These are phyloP conservation scores for Aplosporella prunicola DNA, from an alignment of 2,329 filamentous ascomycete species.

Conservation along the genomic window DNA sequence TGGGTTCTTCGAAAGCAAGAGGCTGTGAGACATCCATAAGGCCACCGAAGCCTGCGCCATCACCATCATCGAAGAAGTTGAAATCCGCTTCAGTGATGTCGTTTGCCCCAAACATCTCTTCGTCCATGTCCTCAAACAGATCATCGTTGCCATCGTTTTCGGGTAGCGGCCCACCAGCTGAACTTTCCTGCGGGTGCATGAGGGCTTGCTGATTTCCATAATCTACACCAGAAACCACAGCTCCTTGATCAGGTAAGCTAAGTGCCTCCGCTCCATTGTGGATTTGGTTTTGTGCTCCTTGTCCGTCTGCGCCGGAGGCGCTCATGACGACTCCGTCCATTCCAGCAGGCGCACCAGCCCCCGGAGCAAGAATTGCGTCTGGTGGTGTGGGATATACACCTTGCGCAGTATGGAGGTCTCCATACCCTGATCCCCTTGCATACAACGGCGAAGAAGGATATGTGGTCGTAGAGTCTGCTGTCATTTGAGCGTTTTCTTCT, in stretches of 20 bases:
- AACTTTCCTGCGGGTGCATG: not conserved
- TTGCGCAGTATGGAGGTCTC: constrained; percentile 26
- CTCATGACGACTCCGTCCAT: constrained; percentile 8
- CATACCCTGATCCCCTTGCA: constrained; percentile 23
- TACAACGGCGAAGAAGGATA: constrained; percentile 30
- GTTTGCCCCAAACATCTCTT: constrained; percentile 60
- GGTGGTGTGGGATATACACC: constrained; percentile 34
- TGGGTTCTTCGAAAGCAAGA: constrained; percentile 9
- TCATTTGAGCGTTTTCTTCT: constrained; percentile 40
- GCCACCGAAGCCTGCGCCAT: constrained; percentile 26
- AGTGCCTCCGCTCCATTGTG: not conserved
- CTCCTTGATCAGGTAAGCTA: not conserved
- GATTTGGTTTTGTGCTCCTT: not conserved
- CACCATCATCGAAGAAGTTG: constrained; percentile 66
- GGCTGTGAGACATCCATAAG: constrained; percentile 21
- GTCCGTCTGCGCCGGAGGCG: not conserved
- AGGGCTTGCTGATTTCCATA: constrained; percentile 3
- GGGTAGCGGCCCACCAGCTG: not conserved
- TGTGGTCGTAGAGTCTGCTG: constrained; percentile 21
- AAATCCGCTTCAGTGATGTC: constrained; percentile 77
- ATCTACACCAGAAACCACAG: not conserved
- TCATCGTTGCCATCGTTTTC: constrained; percentile 37
- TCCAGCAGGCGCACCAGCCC: constrained; percentile 15
- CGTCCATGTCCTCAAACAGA: constrained; percentile 58
- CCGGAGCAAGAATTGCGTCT: constrained; percentile 26